phyloP scores from a whole-genome alignment of 306 rosid species.

The Acacia crassicarpa region DNA sequence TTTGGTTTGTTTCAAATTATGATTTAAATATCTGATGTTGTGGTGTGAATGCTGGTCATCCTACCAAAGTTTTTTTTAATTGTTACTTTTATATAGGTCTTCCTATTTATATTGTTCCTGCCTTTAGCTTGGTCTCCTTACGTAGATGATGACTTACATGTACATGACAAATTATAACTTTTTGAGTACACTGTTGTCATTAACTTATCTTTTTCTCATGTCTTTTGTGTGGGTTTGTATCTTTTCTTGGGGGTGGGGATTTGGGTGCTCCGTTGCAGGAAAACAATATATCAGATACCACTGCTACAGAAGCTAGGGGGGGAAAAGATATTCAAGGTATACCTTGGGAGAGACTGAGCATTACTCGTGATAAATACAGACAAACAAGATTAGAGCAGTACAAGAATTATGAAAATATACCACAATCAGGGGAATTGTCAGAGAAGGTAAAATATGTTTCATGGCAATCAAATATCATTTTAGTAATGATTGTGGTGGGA shows the following conservation, averaged over 20 bases:
- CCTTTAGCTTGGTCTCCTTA: background rate
- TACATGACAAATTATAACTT: background rate
- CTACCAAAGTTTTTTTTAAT: background rate
- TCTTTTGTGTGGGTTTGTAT: background rate
- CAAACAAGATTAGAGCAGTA: slow-evolving; percentile 80
- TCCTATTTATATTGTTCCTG: background rate
- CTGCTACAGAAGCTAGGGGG: slow-evolving; percentile 39
- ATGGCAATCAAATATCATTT: background rate
- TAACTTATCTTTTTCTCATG: background rate
- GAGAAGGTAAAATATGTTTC: slow-evolving; percentile 54
- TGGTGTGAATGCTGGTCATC: background rate
- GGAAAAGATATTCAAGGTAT: slow-evolving; percentile 50
- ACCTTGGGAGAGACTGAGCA: slow-evolving; percentile 50
- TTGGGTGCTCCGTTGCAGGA: slow-evolving; percentile 29
- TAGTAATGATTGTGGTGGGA: slow-evolving; percentile 15
- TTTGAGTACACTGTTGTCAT: background rate
- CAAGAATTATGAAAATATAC: slow-evolving; percentile 80
- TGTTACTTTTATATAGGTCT: background rate
- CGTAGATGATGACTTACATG: background rate
- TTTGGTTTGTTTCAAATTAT: slow-evolving; percentile 33
- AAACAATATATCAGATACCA: slow-evolving; percentile 38
- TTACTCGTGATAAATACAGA: slow-evolving; percentile 50
- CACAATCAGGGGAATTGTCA: slow-evolving; percentile 67
- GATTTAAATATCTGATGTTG: slow-evolving; percentile 2
- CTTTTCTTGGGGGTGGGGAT: background rate